Evolutionary conservation across 495 filamentous ascomycete species (phyloP).

Genomic region (Trichoderma reesei): DNA sequence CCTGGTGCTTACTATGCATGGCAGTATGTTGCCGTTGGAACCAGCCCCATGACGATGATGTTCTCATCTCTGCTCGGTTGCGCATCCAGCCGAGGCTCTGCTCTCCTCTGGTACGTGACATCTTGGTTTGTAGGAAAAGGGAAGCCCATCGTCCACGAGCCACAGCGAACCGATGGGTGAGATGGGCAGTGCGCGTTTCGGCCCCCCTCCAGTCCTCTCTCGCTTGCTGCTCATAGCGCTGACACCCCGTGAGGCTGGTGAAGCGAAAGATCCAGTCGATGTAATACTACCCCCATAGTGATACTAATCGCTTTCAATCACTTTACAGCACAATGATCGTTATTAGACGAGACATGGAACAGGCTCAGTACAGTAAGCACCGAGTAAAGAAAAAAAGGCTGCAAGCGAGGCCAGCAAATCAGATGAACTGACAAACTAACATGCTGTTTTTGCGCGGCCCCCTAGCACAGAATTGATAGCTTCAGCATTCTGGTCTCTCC

Average conservation of each 20-base stretch:
- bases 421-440: background rate
- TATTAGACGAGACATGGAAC: no score
- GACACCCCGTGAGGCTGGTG: background rate
- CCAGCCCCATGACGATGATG: no score
- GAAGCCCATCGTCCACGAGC: no score
- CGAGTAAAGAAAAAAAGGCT: conserved; percentile 9
- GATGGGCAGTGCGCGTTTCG: conserved; percentile 3
- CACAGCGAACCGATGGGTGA: background rate
- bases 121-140: no score
- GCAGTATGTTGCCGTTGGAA: no score
- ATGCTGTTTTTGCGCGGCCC: background rate
- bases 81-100: no score
- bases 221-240: background rate
- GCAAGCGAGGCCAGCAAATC: conserved; percentile 6
- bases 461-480: background rate
- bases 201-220: background rate
- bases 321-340: no score
- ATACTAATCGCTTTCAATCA: no score
- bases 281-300: background rate
- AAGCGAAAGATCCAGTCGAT: background rate
- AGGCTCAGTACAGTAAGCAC: background rate
- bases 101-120: no score
- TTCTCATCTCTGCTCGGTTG: no score
- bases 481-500: no score
- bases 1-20: no score